phyloP scores from a whole-genome alignment of 495 filamentous ascomycete genomes.

The Xylaria cubensis region DNA sequence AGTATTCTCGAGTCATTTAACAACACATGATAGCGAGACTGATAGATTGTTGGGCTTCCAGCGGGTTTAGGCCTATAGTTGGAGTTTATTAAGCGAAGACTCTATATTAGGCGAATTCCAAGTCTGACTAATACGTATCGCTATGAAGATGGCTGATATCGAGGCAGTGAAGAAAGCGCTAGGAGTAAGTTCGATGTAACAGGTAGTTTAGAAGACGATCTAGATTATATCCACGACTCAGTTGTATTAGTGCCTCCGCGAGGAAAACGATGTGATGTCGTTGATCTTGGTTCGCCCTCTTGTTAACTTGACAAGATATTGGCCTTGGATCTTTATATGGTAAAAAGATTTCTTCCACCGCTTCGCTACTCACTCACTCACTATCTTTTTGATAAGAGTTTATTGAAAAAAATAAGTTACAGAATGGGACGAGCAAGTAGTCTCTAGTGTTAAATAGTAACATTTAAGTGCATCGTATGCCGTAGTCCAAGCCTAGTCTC shows the following conservation, averaged over 20 bases:
- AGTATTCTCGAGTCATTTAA: conserved; percentile 4
- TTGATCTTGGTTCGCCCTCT: neutral
- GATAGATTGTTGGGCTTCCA: neutral
- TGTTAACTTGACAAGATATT: neutral
- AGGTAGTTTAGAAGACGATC: neutral
- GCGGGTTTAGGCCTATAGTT: neutral
- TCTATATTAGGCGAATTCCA: neutral
- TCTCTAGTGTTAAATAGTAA: neutral
- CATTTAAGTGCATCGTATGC: neutral
- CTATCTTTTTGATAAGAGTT: too few relatives aligned
- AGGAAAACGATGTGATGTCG: neutral
- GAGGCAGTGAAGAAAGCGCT: neutral
- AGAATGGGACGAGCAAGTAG: neutral
- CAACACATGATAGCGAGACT: neutral
- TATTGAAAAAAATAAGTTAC: too few relatives aligned
- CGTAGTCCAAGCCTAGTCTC: neutral
- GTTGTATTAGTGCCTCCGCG: neutral
- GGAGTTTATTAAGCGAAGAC: neutral
- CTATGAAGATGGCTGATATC: neutral
- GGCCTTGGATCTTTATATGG: neutral
- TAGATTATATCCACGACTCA: neutral
- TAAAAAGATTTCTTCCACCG: too few relatives aligned
- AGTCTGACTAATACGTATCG: neutral
- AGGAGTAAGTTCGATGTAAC: neutral
- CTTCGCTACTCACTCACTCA: too few relatives aligned